Evolutionary conservation across 352 stramenopile genomes (phyloP), one percentile per base, ranked within the genome.

Genomic region (Thalassiosira livingstoniorum): DNA sequence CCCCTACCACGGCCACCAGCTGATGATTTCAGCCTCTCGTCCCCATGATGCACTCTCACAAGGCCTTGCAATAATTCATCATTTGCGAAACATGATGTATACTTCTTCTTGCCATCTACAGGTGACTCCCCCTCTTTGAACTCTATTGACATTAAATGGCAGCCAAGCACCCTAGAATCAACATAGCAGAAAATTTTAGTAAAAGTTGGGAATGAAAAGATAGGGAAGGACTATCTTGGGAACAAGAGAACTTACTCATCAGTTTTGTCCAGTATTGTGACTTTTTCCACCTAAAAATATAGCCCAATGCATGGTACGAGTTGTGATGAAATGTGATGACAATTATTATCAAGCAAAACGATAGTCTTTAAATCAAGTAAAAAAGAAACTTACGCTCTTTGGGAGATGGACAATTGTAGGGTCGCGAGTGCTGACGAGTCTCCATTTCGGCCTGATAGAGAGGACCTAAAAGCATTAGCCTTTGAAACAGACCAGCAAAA

Each of bases 391-490:
- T 51, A 94, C 84, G 51, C 51, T 75, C 70, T 94, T 89, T 0
- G 89, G 83, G 0, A 95, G 60, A 80, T 94, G 61, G 47, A 93
- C 80, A 71, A 92, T 93, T 0, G 51, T 66, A 45, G 42, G 45
- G 51, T 65, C 61, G 15, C 69, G 60, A 29, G 77, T 88, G 39
- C 64, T 80, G 21, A 93, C 87, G 0, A 93, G 47, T 29, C 88
- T 65, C 89, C 89, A 95, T 61, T 93, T 94, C 1, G 89, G 86
- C 18, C n/a, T n/a, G n/a, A n/a, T n/a, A n/a, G n/a, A n/a, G n/a
- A n/a, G n/a, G n/a, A n/a, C n/a, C n/a, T n/a, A n/a, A n/a, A n/a
- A n/a, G n/a, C n/a, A n/a, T n/a, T n/a, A n/a, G n/a, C n/a, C n/a
- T n/a, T n/a, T n/a, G n/a, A n/a, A n/a, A n/a, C n/a, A n/a, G n/a